phyloP scores from a whole-genome alignment of 768 basidiomycete species.

The Boletus sensibilis region DNA sequence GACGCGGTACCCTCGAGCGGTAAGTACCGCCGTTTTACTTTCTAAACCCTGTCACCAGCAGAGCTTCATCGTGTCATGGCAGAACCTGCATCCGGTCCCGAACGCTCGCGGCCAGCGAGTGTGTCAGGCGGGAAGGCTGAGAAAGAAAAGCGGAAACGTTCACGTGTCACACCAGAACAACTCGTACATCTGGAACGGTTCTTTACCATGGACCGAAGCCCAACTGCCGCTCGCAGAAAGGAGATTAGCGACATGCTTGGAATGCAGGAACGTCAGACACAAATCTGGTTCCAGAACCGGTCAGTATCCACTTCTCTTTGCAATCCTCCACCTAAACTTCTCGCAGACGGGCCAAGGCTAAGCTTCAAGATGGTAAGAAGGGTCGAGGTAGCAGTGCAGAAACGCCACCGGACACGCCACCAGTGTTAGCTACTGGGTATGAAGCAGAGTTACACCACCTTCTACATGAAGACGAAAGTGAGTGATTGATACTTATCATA shows the following conservation, averaged over 20 bases:
- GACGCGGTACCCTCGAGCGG: constrained; percentile 20
- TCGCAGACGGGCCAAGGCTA: constrained; percentile 77
- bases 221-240: constrained; percentile 65
- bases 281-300: constrained; percentile 92
- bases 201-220: constrained; percentile 68
- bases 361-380: constrained; percentile 62
- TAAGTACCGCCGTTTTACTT: constrained; percentile 28
- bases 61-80: constrained; percentile 20
- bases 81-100: constrained; percentile 37
- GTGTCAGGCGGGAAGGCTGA: constrained; percentile 29
- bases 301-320: background rate
- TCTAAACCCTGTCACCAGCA: constrained; percentile 29
- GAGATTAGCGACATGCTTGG: constrained; percentile 74
- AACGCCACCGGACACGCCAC: constrained; percentile 48
- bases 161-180: constrained; percentile 77
- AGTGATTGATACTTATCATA: constrained; percentile 29
- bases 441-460: constrained; percentile 61
- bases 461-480: constrained; percentile 78
- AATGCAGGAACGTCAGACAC: constrained; percentile 85
- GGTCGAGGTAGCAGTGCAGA: constrained; percentile 35
- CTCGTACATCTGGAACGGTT: constrained; percentile 71
- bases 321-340: background rate
- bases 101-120: constrained; percentile 35
- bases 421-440: constrained; percentile 49
- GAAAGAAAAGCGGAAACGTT: constrained; percentile 69